Evolutionary conservation across 768 basidiomycete species (phyloP).

Genomic region (Leccinum truebloodii): DNA sequence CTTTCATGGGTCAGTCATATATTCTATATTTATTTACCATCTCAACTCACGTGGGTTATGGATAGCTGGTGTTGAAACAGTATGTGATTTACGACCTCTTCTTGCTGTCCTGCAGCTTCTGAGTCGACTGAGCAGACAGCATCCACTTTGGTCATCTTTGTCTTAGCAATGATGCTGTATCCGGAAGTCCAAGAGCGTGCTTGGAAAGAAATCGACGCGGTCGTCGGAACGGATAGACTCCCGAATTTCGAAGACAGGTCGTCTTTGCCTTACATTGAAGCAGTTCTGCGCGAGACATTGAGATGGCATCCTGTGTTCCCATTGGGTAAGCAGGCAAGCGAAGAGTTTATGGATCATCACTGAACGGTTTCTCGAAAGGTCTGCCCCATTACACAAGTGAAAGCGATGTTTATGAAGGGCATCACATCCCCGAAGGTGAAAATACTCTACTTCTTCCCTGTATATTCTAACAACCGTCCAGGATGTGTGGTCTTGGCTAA

Average conservation of each 20-base stretch:
- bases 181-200: conserved; percentile 37
- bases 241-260: conserved; percentile 30
- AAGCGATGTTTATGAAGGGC: conserved; percentile 28
- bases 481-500: conserved; percentile 33
- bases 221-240: conserved; percentile 30
- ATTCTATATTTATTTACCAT: not conserved
- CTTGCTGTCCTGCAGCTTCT: not conserved
- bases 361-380: conserved; percentile 18
- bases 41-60: conserved; percentile 7
- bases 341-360: not conserved
- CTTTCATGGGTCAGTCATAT: conserved; percentile 30
- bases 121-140: conserved; percentile 27
- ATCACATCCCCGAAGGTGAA: conserved; percentile 30
- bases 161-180: conserved; percentile 37
- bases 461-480: conserved; percentile 19
- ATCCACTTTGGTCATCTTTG: conserved; percentile 33
- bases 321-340: conserved; percentile 20
- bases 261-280: conserved; percentile 34
- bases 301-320: conserved; percentile 37
- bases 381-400: conserved; percentile 30
- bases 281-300: conserved; percentile 37
- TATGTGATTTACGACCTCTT: conserved; percentile 9
- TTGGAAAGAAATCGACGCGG: conserved; percentile 35
- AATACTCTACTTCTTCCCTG: not conserved
- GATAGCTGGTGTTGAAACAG: conserved; percentile 33